phyloP scores from a whole-genome alignment of 2,329 filamentous ascomycete species.

The Xylaria sp. region DNA sequence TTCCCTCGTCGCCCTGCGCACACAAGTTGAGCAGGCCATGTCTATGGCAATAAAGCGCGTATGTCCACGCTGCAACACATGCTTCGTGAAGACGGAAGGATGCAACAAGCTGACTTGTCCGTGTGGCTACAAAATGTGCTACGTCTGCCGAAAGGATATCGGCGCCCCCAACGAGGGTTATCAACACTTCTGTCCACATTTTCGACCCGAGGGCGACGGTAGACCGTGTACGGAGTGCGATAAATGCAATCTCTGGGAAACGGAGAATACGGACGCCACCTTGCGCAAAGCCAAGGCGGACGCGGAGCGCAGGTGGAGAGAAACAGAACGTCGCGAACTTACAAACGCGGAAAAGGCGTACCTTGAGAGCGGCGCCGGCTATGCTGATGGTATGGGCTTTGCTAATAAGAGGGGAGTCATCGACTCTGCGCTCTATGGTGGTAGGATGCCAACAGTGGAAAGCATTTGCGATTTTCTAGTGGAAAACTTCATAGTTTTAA shows the following conservation, averaged over 20 bases:
- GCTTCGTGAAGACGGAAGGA: conserved; percentile 91
- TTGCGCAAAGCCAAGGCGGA: conserved; percentile 75
- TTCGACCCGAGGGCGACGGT: conserved; percentile 80
- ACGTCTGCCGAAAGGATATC: conserved; percentile 86
- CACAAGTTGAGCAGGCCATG: conserved; percentile 91
- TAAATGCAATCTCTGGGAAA: conserved; percentile 81
- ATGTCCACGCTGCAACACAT: conserved; percentile 89
- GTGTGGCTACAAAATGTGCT: conserved; percentile 98
- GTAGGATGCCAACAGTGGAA: conserved; percentile 44
- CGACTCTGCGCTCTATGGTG: conserved; percentile 35
- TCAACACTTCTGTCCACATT: conserved; percentile 95
- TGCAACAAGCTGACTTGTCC: conserved; percentile 98
- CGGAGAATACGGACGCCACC: conserved; percentile 76
- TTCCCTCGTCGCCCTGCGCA: conserved; percentile 81
- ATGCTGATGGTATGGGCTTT: conserved; percentile 30
- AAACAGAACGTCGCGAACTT: conserved; percentile 69
- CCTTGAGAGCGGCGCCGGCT: conserved; percentile 62
- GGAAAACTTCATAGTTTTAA: conserved; percentile 47
- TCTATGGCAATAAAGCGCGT: conserved; percentile 94
- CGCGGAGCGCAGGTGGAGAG: conserved; percentile 77
- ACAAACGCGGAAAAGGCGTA: conserved; percentile 66
- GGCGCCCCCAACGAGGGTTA: conserved; percentile 76
- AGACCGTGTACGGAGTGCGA: conserved; percentile 81
- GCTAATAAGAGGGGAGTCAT: conserved; percentile 30
- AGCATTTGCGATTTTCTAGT: conserved; percentile 49